phyloP scores from a whole-genome alignment of 352 stramenopile species.

The Phytophthora pinifolia region DNA sequence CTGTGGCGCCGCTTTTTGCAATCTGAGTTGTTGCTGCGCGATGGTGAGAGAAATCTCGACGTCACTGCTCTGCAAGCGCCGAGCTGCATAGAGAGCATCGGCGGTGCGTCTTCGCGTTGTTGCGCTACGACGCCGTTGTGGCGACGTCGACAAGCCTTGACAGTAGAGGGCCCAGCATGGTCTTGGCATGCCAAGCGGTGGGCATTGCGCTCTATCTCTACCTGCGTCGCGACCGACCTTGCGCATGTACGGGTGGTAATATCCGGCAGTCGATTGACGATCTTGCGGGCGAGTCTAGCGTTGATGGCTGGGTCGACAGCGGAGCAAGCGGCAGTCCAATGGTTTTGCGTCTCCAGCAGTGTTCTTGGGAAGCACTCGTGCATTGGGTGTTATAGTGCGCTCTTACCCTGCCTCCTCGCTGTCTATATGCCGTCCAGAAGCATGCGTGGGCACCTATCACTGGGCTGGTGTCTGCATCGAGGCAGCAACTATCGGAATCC shows the following conservation, averaged over 20 bases:
- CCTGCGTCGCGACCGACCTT: constrained; percentile 5
- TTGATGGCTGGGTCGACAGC: too few relatives aligned
- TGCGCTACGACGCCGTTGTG: constrained; percentile 1
- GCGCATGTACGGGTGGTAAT: background rate
- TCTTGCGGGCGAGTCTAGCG: background rate
- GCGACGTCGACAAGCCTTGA: constrained; percentile 2
- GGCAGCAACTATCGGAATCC: too few relatives aligned
- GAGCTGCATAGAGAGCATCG: constrained; percentile 26
- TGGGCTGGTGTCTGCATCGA: too few relatives aligned
- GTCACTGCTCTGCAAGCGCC: constrained; percentile 20
- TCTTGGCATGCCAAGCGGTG: background rate
- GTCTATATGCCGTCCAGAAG: too few relatives aligned
- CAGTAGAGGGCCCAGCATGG: constrained; percentile 1
- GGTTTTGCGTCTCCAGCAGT: too few relatives aligned
- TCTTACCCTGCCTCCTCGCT: too few relatives aligned
- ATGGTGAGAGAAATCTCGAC: constrained; percentile 27
- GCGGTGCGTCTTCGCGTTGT: constrained; percentile 19
- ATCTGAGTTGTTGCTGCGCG: constrained; percentile 8
- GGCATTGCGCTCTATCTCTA: constrained; percentile 4
- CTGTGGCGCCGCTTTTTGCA: background rate
- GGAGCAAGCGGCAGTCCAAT: too few relatives aligned
- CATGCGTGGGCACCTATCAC: too few relatives aligned
- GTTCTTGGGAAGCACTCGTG: too few relatives aligned
- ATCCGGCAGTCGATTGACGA: constrained; percentile 6
- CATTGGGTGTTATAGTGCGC: too few relatives aligned